Conservation (phyloP, 495 filamentous ascomycete genomes). For the Emericellopsis terricola region DNA sequence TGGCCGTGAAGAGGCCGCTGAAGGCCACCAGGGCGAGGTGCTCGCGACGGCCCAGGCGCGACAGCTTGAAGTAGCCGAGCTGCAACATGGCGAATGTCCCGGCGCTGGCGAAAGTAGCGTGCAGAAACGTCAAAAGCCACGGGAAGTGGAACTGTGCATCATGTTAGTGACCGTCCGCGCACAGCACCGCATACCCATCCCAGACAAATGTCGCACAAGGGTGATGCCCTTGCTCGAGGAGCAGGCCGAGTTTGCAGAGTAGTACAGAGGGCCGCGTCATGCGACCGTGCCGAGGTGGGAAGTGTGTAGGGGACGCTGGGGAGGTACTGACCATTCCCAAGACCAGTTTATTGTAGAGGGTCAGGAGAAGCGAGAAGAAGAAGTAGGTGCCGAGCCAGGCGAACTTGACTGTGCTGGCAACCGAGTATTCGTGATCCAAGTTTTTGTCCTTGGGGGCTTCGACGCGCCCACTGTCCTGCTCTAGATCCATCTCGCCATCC, state of each 20-base stretch:
- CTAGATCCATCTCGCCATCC: conserved; percentile 6
- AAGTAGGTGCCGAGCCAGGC: conserved; percentile 30
- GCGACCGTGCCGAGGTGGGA: background rate
- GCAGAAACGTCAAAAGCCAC: conserved; percentile 36
- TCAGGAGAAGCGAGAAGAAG: conserved; percentile 30
- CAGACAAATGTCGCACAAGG: background rate
- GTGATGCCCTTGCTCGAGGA: background rate
- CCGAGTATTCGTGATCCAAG: conserved; percentile 10
- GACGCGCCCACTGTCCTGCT: background rate
- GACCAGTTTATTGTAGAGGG: conserved; percentile 36
- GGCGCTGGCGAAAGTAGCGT: conserved; percentile 28
- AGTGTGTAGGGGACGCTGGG: background rate
- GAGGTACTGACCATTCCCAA: conserved; percentile 23
- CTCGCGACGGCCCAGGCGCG: conserved; percentile 23
- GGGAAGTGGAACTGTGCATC: conserved; percentile 29
- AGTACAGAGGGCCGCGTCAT: background rate
- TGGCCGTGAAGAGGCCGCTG: conserved; percentile 38
- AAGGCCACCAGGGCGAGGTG: conserved; percentile 28
- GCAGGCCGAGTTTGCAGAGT: background rate
- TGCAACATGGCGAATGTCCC: conserved; percentile 29
- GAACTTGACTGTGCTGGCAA: conserved; percentile 19
- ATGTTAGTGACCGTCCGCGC: background rate
- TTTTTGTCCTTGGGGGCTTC: conserved; percentile 6
- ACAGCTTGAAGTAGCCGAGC: conserved; percentile 26
- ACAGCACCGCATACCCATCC: no score